These are phyloP conservation scores for Blastomyces gilchristii DNA, from an alignment of 2,329 filamentous ascomycete genomes.

Conservation along the genomic window DNA sequence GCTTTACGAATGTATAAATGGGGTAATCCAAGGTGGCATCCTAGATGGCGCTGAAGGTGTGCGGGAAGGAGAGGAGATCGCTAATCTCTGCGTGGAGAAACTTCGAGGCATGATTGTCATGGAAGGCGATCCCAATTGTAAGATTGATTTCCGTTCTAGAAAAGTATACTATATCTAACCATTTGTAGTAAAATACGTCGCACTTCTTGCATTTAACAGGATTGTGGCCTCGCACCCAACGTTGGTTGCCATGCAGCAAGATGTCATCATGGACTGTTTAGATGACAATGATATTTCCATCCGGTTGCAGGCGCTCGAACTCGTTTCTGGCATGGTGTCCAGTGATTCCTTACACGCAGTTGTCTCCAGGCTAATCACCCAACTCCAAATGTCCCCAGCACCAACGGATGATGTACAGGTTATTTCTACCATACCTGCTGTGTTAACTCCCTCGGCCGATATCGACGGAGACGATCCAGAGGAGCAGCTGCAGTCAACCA, in stretches of 20 bases:
- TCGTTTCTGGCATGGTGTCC: slow-evolving; percentile 90
- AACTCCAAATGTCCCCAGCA: slow-evolving; percentile 59
- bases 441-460: slow-evolving; percentile 42
- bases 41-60: slow-evolving; percentile 70
- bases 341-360: slow-evolving; percentile 74
- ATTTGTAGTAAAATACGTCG: slow-evolving; percentile 81
- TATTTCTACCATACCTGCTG: slow-evolving; percentile 26
- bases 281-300: slow-evolving; percentile 95
- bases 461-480: slow-evolving; percentile 49
- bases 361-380: slow-evolving; percentile 76
- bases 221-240: slow-evolving; percentile 82
- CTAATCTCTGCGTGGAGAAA: slow-evolving; percentile 82
- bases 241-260: slow-evolving; percentile 83
- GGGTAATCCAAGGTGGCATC: slow-evolving; percentile 94
- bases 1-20: slow-evolving; percentile 95
- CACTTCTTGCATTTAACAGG: slow-evolving; percentile 86
- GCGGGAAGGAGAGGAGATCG: slow-evolving; percentile 80
- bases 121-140: slow-evolving; percentile 85
- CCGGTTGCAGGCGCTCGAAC: slow-evolving; percentile 78
- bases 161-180: slow-evolving; percentile 11
- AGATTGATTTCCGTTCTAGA: slow-evolving; percentile 30
- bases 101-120: slow-evolving; percentile 88
- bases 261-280: slow-evolving; percentile 92
- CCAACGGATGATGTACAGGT: slow-evolving; percentile 39
- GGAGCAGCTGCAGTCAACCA: slow-evolving; percentile 45